A percentile compares a stretch with the other conserved stretches of the same genome.
Conservation (phyloP, 75 land plant species). For the Pinus taeda region DNA sequence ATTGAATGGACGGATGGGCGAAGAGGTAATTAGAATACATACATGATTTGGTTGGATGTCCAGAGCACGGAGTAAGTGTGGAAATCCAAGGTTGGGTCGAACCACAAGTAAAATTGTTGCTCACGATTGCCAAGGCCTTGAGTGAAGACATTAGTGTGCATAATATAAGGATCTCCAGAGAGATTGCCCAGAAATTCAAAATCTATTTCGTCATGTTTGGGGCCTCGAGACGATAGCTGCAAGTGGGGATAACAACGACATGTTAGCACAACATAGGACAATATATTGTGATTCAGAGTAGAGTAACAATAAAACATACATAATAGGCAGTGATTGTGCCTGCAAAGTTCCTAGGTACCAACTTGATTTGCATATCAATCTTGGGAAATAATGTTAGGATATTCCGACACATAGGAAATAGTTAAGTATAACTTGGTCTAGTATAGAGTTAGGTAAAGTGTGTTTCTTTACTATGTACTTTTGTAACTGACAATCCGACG, state of each 20-base stretch:
- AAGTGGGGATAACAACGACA: not conserved
- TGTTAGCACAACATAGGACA: too few relatives aligned
- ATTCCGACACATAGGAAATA: too few relatives aligned
- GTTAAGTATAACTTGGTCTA: too few relatives aligned
- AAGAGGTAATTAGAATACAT: not conserved
- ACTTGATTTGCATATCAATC: slow-evolving; percentile 70
- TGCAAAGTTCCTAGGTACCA: slow-evolving; percentile 62
- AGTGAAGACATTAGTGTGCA: slow-evolving; percentile 74
- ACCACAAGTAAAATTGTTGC: slow-evolving; percentile 75
- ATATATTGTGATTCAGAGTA: too few relatives aligned
- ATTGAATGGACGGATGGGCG: too few relatives aligned
- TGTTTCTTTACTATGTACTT: too few relatives aligned
- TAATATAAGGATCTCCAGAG: slow-evolving; percentile 58
- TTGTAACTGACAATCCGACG: too few relatives aligned
- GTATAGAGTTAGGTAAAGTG: too few relatives aligned
- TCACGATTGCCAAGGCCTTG: slow-evolving; percentile 62
- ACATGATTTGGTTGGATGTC: slow-evolving; percentile 28
- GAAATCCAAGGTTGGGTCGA: slow-evolving; percentile 60
- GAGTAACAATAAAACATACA: slow-evolving; percentile 18
- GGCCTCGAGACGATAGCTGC: slow-evolving; percentile 48
- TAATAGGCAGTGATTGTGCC: slow-evolving; percentile 62
- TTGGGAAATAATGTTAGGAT: too few relatives aligned
- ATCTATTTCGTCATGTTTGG: slow-evolving; percentile 76
- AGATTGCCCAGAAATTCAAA: slow-evolving; percentile 79
- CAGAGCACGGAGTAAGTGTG: slow-evolving; percentile 57